Base-by-base conservation (phyloP, 2,329 filamentous ascomycete species). In the Drechslera avenae region DNA sequence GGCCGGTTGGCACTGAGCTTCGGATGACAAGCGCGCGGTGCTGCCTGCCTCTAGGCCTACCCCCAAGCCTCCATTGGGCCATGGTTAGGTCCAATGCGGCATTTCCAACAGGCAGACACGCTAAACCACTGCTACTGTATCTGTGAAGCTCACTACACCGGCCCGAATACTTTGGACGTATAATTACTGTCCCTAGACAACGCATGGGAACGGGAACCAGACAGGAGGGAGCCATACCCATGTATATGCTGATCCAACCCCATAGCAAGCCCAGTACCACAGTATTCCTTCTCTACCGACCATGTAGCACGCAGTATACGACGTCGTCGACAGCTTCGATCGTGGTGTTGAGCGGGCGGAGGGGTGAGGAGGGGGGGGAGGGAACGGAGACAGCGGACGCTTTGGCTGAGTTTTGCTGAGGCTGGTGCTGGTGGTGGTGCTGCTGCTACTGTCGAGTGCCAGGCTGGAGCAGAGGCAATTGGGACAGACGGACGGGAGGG, bases 241-340 rank as follows among this genome's bases (percentile, higher is more conserved):
- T 73, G 68, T 63, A 69, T 71, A 35, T 72, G 67, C 56, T 73
- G 71, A 65, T 73, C 72, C 68, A 73, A 57, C 71, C 66, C 74
- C 73, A 75, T 75, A 72, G 67, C 72, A 71, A 63, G 59, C 57
- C 60, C 54, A 54, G 56, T 70, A 57, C 62, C 57, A 67, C 60
- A 55, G 50, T 57, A 47, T 59, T 49, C 52, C 55, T 54, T 45
- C 51, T 60, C 54, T 61, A 56, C 55, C 62, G 59, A 65, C 56
- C 69, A 73, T 72, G 50, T 67, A 70, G 63, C 54, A 56, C 43
- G 50, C 33, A 51, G 52, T 62, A 56, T 62, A 35, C 44, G 52
- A 58, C 50, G 62, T 39, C 53, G 59, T 44, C 34, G 58, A 49
- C 46, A 57, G 48, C 36, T 45, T 52, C 48, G 60, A 54, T 39